Evolutionary conservation across 164 flowering plant genomes (phyloP), one percentile per base, ranked within the genome.

Genomic region (Dillenia turbinata): DNA sequence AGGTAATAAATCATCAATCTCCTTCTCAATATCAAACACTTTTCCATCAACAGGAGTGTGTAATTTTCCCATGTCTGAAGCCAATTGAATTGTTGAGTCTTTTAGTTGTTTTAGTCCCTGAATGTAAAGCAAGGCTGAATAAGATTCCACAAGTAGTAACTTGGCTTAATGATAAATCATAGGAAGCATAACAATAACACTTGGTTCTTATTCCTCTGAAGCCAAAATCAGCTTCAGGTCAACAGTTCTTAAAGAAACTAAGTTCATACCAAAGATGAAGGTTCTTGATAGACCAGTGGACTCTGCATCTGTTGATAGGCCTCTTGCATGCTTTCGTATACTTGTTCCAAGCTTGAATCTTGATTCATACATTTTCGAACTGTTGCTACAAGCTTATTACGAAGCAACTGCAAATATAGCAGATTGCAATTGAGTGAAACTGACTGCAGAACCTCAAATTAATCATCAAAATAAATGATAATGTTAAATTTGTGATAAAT

Each of bases 281-380:
- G 68, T 40, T 67, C 64, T 59, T 77, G 80, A 63, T 74, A 62
- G 46, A 61, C 45, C 24, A 77, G 49, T 12, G 81, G 83, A 11
- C 71, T 67, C 68, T 77, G 83, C 81, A 77, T 79, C n/a, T 77
- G 73, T 26, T 70, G 60, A 53, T 77, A 79, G 10, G 77, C 73
- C 61, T 72, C 78, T 70, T 77, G 79, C 84, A 75, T 68, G 61
- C 64, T 75, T 68, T 55, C 76, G 58, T 80, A 77, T 58, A 80
- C 62, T 59, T 80, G 70, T 17, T 59, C 76, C 69, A 80, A 67
- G 67, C 71, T 80, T 54, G 71, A 70, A 59, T 80, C 71, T n/a
- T 63, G 52, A 12, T 56, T 50, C 58, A 77, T 74, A 56, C 75
- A 59, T 56, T 57, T 69, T 0, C 72, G 69, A 7, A 79, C 83